Base-by-base conservation (phyloP, 148 eudicot genomes). In the Tetragonia tetragonoides region DNA sequence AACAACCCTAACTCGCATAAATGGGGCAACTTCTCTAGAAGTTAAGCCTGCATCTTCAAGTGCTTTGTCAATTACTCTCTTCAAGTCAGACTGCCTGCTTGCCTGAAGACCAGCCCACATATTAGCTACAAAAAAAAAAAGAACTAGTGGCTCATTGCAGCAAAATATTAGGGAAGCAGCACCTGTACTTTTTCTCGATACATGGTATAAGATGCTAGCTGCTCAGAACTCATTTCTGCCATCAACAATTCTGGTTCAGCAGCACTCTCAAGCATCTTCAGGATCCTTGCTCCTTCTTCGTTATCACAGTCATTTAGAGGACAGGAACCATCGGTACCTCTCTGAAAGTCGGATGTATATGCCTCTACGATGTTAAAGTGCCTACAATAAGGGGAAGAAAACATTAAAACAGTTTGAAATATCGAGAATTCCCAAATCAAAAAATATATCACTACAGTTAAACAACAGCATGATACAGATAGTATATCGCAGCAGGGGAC, bases 221-320 rank as follows among this genome's bases (percentile, higher is more conserved):
- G 89, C 78, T 93, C 91, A 65, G 88, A 78, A 84, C 90, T 95
- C 97, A 95, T 92, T 78, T 84, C 97, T 20, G 97, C 97, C 99
- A 95, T 95, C 75, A 95, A 39, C 54, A 91, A 73, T 84, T 95
- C 99, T 51, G 99, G 99, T 78, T 93, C 99, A 77, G 94, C 97
- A 80, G 91, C 87, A 78, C 80, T 79, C 82, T 95, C 97, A 72
- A 95, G 94, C 86, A 91, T 81, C 82, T 90, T 90, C 56, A 89
- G 81, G 62, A 93, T 85, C 83, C 87, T 88, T 24, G 94, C 99
- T 81, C 97, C 99, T 83, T 90, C 94, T 66, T 89, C 96, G 86
- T 77, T 79, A 66, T 87, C 91, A 68, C 69, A 78, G 70, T 90
- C 87, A 79, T 84, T 77, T 68, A 46, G 53, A 17, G 24, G 38